A percentile compares a stretch with the other conserved stretches of the same genome.
Conservation (phyloP, 176 grass and related monocot genomes). For the Panicum miliaceum region DNA sequence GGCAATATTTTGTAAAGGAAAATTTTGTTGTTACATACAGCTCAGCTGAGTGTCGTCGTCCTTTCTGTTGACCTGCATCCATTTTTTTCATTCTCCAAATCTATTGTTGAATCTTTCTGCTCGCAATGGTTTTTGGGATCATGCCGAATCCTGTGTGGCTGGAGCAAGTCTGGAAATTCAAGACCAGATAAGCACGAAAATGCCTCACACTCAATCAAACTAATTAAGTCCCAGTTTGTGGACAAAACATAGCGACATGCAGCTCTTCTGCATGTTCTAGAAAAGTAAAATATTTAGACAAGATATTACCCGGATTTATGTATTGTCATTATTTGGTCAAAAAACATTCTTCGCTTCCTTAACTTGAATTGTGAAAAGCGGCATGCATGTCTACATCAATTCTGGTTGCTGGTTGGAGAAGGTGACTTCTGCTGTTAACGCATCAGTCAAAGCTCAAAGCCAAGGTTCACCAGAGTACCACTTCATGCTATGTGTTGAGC, state of each 20-base stretch:
- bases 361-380: no score
- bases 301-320: not conserved
- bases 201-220: not conserved
- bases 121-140: not conserved
- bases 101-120: not conserved
- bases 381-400: not conserved
- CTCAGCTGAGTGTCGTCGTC: conserved; percentile 20
- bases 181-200: not conserved
- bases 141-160: not conserved
- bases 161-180: not conserved
- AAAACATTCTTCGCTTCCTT: no score
- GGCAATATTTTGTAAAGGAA: conserved; percentile 18
- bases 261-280: not conserved
- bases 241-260: not conserved
- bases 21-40: conserved; percentile 44
- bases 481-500: not conserved
- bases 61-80: not conserved
- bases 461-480: not conserved
- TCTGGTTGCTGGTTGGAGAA: no score
- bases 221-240: not conserved
- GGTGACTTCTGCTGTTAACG: not conserved
- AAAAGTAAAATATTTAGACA: not conserved
- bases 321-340: not conserved
- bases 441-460: not conserved
- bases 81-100: not conserved